Percentiles rank a stretch among this genome's conserved stretches.
phyloP scores from a whole-genome alignment of 73 alveolate genomes.

The Paramecium bursaria region DNA sequence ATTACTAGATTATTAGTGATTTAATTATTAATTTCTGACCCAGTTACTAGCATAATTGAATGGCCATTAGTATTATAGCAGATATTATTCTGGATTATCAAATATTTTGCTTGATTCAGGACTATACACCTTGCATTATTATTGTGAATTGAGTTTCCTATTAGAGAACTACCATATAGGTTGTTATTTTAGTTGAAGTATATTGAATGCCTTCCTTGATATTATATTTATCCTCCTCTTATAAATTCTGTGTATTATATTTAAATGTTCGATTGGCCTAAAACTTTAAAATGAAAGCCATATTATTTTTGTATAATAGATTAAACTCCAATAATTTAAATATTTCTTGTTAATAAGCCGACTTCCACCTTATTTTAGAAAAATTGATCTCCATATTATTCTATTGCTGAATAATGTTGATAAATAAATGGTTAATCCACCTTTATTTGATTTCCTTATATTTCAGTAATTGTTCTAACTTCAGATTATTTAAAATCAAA shows the following conservation, averaged over 20 bases:
- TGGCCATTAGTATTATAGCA: constrained; percentile 87
- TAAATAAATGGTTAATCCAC: constrained; percentile 63
- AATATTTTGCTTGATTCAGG: constrained; percentile 80
- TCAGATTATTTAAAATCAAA: constrained; percentile 75
- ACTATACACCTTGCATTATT: constrained; percentile 85
- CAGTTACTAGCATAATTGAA: constrained; percentile 86
- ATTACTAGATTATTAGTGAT: constrained; percentile 77
- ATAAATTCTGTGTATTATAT: constrained; percentile 78
- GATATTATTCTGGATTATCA: constrained; percentile 75
- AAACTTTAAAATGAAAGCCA: constrained; percentile 85
- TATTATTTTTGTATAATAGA: constrained; percentile 62
- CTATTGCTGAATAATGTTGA: constrained; percentile 71
- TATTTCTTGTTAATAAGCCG: constrained; percentile 80
- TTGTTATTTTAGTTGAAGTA: constrained; percentile 85
- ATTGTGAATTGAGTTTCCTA: constrained; percentile 83
- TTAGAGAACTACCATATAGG: constrained; percentile 77
- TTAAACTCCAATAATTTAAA: constrained; percentile 78
- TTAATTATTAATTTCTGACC: constrained; percentile 77
- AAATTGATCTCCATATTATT: not conserved
- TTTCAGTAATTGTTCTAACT: constrained; percentile 63
- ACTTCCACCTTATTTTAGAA: constrained; percentile 85
- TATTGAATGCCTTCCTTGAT: constrained; percentile 87
- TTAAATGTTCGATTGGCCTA: constrained; percentile 75
- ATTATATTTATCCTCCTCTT: constrained; percentile 84
- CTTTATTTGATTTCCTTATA: constrained; percentile 35